These are phyloP conservation scores for Scheffersomyces coipomensis DNA, from an alignment of 805 yeast genomes.

Conservation along the genomic window DNA sequence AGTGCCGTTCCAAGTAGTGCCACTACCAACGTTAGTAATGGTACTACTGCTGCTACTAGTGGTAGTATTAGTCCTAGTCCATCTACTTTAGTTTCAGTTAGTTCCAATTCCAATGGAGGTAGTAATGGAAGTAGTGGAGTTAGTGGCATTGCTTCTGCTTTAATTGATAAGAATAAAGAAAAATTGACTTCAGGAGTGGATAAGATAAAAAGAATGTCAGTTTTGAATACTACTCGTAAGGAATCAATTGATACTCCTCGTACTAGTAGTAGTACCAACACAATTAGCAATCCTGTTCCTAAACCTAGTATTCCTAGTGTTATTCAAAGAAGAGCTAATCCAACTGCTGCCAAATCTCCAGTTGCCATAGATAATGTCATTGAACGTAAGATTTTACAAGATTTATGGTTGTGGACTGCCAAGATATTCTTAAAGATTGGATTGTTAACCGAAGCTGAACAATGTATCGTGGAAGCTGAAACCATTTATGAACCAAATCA, in stretches of 20 bases:
- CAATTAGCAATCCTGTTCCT: too few species aligned
- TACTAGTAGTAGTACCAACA: too few species aligned
- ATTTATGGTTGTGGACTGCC: slow-evolving; percentile 75
- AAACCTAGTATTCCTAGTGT: neutral
- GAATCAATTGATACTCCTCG: neutral
- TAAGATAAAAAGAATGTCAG: neutral
- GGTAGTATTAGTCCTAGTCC: neutral
- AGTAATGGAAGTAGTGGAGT: too few species aligned
- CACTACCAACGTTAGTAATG: neutral
- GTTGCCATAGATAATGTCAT: slow-evolving; percentile 3
- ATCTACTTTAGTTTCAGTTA: neutral
- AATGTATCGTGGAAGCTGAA: slow-evolving; percentile 72
- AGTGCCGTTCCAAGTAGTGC: neutral
- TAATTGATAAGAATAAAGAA: neutral
- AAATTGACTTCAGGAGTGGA: neutral
- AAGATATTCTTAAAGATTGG: slow-evolving; percentile 59
- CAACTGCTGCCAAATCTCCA: neutral
- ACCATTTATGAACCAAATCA: slow-evolving; percentile 43
- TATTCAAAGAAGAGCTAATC: neutral
- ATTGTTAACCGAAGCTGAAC: slow-evolving; percentile 58
- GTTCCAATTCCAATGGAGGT: too few species aligned
- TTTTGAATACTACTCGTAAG: neutral
- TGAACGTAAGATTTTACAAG: slow-evolving; percentile 48
- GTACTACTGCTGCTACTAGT: neutral
- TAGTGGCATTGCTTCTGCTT: too few species aligned